A percentile compares a stretch with the other conserved stretches of the same genome.
phyloP scores from a whole-genome alignment of 2,329 filamentous ascomycete species.

The Penicillium sp. region DNA sequence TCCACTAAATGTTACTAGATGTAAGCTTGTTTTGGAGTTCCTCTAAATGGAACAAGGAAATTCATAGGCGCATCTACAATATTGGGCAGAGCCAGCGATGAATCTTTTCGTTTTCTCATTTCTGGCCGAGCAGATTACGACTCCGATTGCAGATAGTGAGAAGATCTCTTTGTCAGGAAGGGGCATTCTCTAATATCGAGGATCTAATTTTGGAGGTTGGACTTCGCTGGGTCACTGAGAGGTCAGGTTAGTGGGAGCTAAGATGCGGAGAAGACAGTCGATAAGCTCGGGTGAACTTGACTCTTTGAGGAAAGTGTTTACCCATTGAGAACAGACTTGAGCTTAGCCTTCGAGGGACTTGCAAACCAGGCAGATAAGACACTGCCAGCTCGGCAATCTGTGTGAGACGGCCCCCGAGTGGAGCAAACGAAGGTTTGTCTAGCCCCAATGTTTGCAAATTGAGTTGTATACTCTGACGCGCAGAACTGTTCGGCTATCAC shows the following conservation, averaged over 20 bases:
- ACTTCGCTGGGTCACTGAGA: not conserved
- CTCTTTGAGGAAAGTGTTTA: constrained; percentile 7
- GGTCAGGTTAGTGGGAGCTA: not conserved
- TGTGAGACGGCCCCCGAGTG: not conserved
- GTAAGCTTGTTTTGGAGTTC: constrained; percentile 18
- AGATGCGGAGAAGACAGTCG: not conserved
- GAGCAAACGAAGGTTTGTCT: not conserved
- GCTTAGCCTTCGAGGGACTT: constrained; percentile 14
- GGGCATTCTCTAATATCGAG: not conserved
- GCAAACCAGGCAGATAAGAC: not conserved
- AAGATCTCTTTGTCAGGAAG: too few relatives aligned
- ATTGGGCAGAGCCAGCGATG: not conserved
- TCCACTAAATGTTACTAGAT: constrained; percentile 23
- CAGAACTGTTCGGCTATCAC: too few relatives aligned
- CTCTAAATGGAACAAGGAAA: not conserved
- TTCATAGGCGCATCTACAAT: not conserved
- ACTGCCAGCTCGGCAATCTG: not conserved
- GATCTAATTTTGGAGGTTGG: not conserved
- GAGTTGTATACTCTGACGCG: not conserved
- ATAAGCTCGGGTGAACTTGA: constrained; percentile 18
- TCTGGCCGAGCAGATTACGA: not conserved
- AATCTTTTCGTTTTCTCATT: not conserved
- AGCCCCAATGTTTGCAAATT: not conserved
- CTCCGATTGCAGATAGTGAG: not conserved
- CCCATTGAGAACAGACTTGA: not conserved